Evolutionary conservation across 1,284 basidiomycete species (phyloP).

Genomic region (Schizophyllum commune): DNA sequence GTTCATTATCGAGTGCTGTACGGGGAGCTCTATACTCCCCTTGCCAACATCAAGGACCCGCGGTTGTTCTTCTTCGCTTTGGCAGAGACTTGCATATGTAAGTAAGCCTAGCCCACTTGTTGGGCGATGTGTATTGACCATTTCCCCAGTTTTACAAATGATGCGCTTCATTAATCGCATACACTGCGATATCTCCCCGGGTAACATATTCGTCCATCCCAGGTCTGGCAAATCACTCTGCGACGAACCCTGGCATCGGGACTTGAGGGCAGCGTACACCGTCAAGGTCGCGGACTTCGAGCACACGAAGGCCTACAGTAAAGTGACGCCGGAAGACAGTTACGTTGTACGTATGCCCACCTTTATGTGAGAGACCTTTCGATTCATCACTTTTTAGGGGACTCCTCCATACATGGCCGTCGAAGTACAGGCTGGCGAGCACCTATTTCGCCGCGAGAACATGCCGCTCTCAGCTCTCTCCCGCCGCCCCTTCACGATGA

Average conservation of each 20-base stretch:
- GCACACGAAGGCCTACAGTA: not conserved
- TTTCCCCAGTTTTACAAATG: not conserved
- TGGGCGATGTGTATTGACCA: not conserved
- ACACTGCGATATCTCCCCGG: not conserved
- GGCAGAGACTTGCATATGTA: not conserved
- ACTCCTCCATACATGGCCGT: not conserved
- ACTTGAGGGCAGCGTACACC: not conserved
- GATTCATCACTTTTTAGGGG: not conserved
- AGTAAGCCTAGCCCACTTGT: not conserved
- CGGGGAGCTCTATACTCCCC: not conserved
- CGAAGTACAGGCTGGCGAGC: not conserved
- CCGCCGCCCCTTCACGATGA: not conserved
- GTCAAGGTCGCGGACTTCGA: not conserved
- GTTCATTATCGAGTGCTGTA: not conserved
- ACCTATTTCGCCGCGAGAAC: not conserved
- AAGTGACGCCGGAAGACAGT: not conserved
- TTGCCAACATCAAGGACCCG: not conserved
- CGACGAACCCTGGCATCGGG: not conserved
- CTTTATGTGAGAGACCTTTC: too few relatives aligned
- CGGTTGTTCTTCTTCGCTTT: not conserved
- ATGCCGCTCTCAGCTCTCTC: not conserved
- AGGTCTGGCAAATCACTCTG: not conserved
- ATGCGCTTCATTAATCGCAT: not conserved
- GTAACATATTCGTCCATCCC: not conserved
- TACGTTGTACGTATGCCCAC: too few relatives aligned